Evolutionary conservation across 768 basidiomycete genomes (phyloP).

Genomic region (Boletus tylopilopsis): DNA sequence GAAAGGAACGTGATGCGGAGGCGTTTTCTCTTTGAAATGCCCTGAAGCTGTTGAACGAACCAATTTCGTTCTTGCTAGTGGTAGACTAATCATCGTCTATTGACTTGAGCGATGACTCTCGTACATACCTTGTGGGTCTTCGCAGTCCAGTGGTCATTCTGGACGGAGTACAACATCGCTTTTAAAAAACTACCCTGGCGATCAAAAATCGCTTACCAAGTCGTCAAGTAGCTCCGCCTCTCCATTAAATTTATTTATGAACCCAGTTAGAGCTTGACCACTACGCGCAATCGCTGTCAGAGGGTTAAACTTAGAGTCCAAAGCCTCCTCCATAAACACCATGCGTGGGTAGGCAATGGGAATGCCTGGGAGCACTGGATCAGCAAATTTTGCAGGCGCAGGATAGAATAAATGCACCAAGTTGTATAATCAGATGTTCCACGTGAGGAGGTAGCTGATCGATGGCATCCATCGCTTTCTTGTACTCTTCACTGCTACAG

Average conservation of each 20-base stretch:
- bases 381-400: neutral
- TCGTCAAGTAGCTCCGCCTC: conserved; percentile 94
- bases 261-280: conserved; percentile 68
- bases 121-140: conserved; percentile 63
- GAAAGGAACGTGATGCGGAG: conserved; percentile 82
- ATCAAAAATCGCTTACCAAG: conserved; percentile 46
- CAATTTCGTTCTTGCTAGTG: conserved; percentile 85
- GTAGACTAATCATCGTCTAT: neutral
- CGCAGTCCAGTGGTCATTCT: conserved; percentile 95
- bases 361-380: conserved; percentile 42
- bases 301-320: conserved; percentile 85
- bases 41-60: conserved; percentile 78
- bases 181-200: conserved; percentile 24
- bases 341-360: conserved; percentile 92
- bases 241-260: conserved; percentile 89
- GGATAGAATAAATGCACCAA: conserved; percentile 45
- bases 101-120: neutral
- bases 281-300: conserved; percentile 68
- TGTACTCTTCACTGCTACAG: conserved; percentile 71
- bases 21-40: conserved; percentile 56
- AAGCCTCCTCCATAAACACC: conserved; percentile 77
- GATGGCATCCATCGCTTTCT: conserved; percentile 64
- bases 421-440: conserved; percentile 80
- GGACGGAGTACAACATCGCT: conserved; percentile 48
- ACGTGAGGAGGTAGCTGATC: conserved; percentile 56